phyloP scores from a whole-genome alignment of 768 basidiomycete species.

The Macrolepiota fuliginosa region DNA sequence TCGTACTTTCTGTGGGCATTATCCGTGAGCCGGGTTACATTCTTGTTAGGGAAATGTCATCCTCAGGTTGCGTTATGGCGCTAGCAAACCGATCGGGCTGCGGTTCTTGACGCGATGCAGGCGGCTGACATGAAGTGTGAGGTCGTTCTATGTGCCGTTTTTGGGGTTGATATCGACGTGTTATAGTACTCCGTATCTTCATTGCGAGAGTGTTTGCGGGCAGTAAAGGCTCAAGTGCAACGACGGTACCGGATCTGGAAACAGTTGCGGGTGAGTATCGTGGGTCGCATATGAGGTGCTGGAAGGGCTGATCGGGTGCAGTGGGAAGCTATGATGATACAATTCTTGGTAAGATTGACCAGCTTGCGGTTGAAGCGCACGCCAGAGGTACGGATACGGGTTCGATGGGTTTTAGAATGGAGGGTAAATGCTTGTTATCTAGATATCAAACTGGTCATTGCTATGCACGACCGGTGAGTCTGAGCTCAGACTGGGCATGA shows the following conservation, averaged over 20 bases:
- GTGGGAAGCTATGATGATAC: conserved; percentile 25
- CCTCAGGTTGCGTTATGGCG: not conserved
- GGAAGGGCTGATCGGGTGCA: not conserved
- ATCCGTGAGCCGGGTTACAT: conserved; percentile 11
- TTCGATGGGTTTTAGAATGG: not conserved
- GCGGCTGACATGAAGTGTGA: conserved; percentile 19
- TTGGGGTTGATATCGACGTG: not conserved
- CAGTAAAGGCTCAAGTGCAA: conserved; percentile 22
- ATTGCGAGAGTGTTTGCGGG: conserved; percentile 22
- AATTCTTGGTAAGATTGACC: conserved; percentile 21
- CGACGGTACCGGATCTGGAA: conserved; percentile 22
- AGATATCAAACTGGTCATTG: conserved; percentile 26
- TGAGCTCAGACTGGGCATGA: not conserved
- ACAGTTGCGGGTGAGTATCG: conserved; percentile 18
- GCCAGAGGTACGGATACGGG: conserved; percentile 16
- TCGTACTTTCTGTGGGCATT: conserved; percentile 15
- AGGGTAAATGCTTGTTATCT: not conserved
- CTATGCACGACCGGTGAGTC: conserved; percentile 23
- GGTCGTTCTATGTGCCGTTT: not conserved
- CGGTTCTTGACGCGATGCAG: conserved; percentile 20
- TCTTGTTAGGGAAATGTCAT: not conserved
- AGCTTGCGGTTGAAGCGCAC: conserved; percentile 22
- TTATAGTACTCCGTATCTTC: conserved; percentile 22
- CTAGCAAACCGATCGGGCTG: conserved; percentile 17
- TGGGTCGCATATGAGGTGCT: too few relatives aligned